Conservation (phyloP, 164 flowering plant species). For the Amborella trichopoda region DNA sequence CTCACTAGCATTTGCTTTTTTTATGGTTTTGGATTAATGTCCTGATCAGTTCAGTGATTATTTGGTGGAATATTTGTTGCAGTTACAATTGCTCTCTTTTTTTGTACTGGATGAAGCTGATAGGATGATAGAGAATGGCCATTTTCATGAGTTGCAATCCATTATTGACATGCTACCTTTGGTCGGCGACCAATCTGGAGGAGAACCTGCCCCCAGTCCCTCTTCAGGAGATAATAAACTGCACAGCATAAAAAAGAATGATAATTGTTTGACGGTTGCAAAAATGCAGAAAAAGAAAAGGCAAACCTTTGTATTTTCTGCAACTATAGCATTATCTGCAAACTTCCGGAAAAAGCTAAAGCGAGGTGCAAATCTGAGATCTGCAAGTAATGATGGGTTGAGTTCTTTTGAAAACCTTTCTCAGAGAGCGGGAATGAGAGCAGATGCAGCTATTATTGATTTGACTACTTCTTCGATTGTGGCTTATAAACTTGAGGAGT, state of each 20-base stretch:
- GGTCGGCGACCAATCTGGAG: slow-evolving; percentile 16
- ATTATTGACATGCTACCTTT: slow-evolving; percentile 85
- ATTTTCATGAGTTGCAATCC: slow-evolving; percentile 81
- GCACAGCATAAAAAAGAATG: too few relatives aligned
- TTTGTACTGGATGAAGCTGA: slow-evolving; percentile 98
- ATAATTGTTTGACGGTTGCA: slow-evolving; percentile 44
- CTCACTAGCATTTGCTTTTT: too few relatives aligned
- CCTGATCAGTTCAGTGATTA: too few relatives aligned
- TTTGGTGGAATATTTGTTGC: slow-evolving; percentile 21
- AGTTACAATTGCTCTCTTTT: slow-evolving; percentile 79
- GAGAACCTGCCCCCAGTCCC: slow-evolving; percentile 12
- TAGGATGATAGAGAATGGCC: slow-evolving; percentile 88
- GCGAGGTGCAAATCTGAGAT: slow-evolving; percentile 42
- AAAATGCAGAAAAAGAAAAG: slow-evolving; percentile 66
- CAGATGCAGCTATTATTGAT: slow-evolving; percentile 71
- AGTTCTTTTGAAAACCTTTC: slow-evolving; percentile 74
- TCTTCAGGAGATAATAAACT: too few relatives aligned
- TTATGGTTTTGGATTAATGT: too few relatives aligned
- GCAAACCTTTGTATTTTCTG: slow-evolving; percentile 91
- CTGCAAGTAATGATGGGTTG: slow-evolving; percentile 26
- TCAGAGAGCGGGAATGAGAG: slow-evolving; percentile 76
- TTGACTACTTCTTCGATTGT: slow-evolving; percentile 68
- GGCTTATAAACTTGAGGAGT: slow-evolving; percentile 75
- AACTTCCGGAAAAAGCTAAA: slow-evolving; percentile 86
- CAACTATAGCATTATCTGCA: slow-evolving; percentile 76